Evolutionary conservation across 495 filamentous ascomycete species (phyloP).

Genomic region (Penicillium steckii): DNA sequence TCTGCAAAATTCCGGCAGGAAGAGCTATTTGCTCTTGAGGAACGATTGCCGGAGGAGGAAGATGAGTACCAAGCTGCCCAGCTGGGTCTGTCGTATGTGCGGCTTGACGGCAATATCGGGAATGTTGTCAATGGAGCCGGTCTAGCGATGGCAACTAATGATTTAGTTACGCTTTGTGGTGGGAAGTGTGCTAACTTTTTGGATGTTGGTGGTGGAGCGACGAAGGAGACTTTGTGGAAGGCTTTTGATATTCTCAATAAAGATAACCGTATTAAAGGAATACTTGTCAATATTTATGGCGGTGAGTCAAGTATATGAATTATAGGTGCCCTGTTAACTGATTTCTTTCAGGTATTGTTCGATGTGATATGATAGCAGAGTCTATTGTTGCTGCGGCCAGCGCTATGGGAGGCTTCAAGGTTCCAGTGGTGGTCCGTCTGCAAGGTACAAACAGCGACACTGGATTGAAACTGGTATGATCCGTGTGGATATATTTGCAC

Average conservation of each 20-base stretch:
- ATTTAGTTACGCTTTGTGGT: slow-evolving; percentile 25
- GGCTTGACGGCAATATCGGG: slow-evolving; percentile 33
- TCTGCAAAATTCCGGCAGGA: slow-evolving; percentile 24
- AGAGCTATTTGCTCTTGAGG: slow-evolving; percentile 24
- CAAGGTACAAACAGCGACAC: slow-evolving; percentile 32
- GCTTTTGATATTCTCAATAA: slow-evolving; percentile 28
- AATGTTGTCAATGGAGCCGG: slow-evolving; percentile 37
- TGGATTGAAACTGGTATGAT: slow-evolving; percentile 23
- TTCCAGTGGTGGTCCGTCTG: slow-evolving; percentile 31
- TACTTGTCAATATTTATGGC: slow-evolving; percentile 34
- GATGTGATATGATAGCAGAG: slow-evolving; percentile 38
- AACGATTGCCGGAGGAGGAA: slow-evolving; percentile 13
- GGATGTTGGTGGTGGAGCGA: slow-evolving; percentile 31
- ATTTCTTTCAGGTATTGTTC: slow-evolving; percentile 26
- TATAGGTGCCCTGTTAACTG: neutral
- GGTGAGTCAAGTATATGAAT: slow-evolving; percentile 13
- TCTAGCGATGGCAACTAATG: slow-evolving; percentile 38
- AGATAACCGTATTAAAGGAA: slow-evolving; percentile 22
- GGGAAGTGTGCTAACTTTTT: slow-evolving; percentile 34
- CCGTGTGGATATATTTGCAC: neutral
- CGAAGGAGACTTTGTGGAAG: slow-evolving; percentile 24
- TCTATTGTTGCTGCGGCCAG: slow-evolving; percentile 28
- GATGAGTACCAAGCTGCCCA: slow-evolving; percentile 23
- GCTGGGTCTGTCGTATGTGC: slow-evolving; percentile 29
- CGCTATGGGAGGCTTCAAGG: slow-evolving; percentile 19